Base-by-base conservation (phyloP, 2,329 filamentous ascomycete genomes). In the Lasiodiplodia hormozganensis region DNA sequence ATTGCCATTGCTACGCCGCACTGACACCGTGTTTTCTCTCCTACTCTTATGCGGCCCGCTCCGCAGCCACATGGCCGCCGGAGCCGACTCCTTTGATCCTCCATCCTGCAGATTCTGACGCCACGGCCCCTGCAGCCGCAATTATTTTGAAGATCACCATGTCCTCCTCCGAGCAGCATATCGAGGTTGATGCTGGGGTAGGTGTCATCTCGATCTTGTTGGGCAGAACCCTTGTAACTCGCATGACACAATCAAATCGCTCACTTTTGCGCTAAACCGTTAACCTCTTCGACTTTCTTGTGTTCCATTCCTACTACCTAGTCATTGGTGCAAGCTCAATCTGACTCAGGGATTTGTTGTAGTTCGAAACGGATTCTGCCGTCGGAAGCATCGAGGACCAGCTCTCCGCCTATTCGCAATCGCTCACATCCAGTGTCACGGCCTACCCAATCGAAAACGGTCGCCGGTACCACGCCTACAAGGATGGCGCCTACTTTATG, bases 401-500 rank as follows among this genome's bases (percentile, higher is more conserved):
- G 51, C 47, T 65, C 12, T 66, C 52, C 3, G n/a, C 65, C 16
- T 57, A 69, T 62, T 49, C 60, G 65, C 36, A 54, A 36, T 69
- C 67, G 11, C 52, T 69, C 25, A 52, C 51, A 11, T 69, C 67
- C 11, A 71, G 70, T 62, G 69, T 73, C 23, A 70, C 68, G 0
- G 62, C 65, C n/a, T 73, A 73, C 60, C 69, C 70, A 16, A 64
- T 70, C 67, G 73, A 76, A 53, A 73, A 76, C 54, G 74, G 74
- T 16, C 71, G 75, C 25, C 72, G 74, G 10, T 76, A 76, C 65
- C 74, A 76, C 66, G 72, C 72, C 16, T 75, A 73, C 71, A 70
- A 71, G 49, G 68, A 70, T 21, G 72, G 70, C 78, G 70, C 60
- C 12, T 69, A 69, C 43, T 78, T 80, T 67, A 74, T 79, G 36